Conservation (phyloP, 2,329 filamentous ascomycete genomes). For the Ophiostoma perfectum region DNA sequence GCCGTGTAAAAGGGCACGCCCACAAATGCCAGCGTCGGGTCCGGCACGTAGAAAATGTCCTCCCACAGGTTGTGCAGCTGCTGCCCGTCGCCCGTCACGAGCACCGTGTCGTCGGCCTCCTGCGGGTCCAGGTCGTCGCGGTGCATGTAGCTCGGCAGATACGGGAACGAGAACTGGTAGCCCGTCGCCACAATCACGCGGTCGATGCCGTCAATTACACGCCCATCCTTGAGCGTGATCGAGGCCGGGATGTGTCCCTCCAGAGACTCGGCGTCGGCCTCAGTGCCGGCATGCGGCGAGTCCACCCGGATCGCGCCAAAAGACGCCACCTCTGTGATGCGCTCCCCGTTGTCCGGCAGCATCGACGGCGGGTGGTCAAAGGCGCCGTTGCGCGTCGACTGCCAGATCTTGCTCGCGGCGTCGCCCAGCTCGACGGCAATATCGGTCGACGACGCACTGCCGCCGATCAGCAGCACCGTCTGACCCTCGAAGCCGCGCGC, state of each 20-base stretch:
- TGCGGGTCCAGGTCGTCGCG: slow-evolving; percentile 34
- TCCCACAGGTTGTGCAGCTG: slow-evolving; percentile 54
- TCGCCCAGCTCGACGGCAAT: slow-evolving; percentile 39
- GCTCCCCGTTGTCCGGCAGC: slow-evolving; percentile 48
- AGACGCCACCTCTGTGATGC: slow-evolving; percentile 47
- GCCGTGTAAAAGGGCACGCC: slow-evolving; percentile 61
- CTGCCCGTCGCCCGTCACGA: slow-evolving; percentile 38
- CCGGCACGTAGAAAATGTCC: slow-evolving; percentile 66
- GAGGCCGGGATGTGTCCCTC: slow-evolving; percentile 43
- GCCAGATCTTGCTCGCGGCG: slow-evolving; percentile 38
- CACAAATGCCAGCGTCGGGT: slow-evolving; percentile 58
- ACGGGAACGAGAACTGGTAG: slow-evolving; percentile 49
- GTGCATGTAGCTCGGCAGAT: slow-evolving; percentile 46
- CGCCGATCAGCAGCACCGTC: slow-evolving; percentile 48
- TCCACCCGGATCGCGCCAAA: slow-evolving; percentile 34
- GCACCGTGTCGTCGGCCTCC: slow-evolving; percentile 32
- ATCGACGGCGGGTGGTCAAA: slow-evolving; percentile 53
- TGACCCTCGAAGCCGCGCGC: slow-evolving; percentile 34
- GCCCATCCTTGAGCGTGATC: slow-evolving; percentile 49
- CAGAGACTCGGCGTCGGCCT: slow-evolving; percentile 15
- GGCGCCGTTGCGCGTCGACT: slow-evolving; percentile 53
- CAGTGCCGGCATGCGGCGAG: background rate
- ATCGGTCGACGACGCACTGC: slow-evolving; percentile 41
- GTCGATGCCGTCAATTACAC: slow-evolving; percentile 51
- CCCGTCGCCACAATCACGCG: slow-evolving; percentile 61